phyloP scores from a whole-genome alignment of 495 filamentous ascomycete genomes.

The Echria macrotheca region DNA sequence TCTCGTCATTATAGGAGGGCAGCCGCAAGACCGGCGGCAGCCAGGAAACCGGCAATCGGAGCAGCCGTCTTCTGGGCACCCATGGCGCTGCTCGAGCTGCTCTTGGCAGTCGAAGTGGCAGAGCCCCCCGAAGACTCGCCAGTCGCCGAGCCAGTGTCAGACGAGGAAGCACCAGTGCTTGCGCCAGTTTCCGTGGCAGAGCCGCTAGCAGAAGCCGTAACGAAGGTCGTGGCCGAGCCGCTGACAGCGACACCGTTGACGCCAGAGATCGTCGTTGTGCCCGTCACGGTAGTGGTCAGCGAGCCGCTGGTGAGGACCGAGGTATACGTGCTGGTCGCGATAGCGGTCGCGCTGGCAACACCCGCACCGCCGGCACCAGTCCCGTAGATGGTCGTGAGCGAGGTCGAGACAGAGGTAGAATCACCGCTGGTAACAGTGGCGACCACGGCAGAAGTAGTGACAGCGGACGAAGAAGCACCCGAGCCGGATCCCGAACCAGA shows the following conservation, averaged over 20 bases:
- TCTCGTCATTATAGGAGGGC: slow-evolving; percentile 22
- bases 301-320: slow-evolving; percentile 21
- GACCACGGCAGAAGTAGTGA: slow-evolving; percentile 22
- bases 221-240: slow-evolving; percentile 3
- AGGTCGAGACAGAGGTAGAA: slow-evolving; percentile 18
- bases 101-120: slow-evolving; percentile 15
- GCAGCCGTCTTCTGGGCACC: slow-evolving; percentile 26
- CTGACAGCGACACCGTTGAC: slow-evolving; percentile 13
- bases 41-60: slow-evolving; percentile 28
- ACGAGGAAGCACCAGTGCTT: too few species aligned
- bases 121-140: too few species aligned
- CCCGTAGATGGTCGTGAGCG: slow-evolving; percentile 22
- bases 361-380: slow-evolving; percentile 2
- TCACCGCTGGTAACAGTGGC: slow-evolving; percentile 29
- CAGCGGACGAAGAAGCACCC: not conserved
- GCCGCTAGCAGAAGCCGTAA: slow-evolving; percentile 11
- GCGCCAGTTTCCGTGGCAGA: too few species aligned
- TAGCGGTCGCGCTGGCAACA: slow-evolving; percentile 14
- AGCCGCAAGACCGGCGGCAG: slow-evolving; percentile 32
- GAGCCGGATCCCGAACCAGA: slow-evolving; percentile 9
- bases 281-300: slow-evolving; percentile 20
- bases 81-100: slow-evolving; percentile 15
- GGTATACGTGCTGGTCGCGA: slow-evolving; percentile 33
- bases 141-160: too few species aligned
- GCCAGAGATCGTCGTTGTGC: slow-evolving; percentile 14